Evolutionary conservation across 495 filamentous ascomycete species (phyloP), one percentile per base, ranked within the genome.

Genomic region (Lentithecium fluviatile): DNA sequence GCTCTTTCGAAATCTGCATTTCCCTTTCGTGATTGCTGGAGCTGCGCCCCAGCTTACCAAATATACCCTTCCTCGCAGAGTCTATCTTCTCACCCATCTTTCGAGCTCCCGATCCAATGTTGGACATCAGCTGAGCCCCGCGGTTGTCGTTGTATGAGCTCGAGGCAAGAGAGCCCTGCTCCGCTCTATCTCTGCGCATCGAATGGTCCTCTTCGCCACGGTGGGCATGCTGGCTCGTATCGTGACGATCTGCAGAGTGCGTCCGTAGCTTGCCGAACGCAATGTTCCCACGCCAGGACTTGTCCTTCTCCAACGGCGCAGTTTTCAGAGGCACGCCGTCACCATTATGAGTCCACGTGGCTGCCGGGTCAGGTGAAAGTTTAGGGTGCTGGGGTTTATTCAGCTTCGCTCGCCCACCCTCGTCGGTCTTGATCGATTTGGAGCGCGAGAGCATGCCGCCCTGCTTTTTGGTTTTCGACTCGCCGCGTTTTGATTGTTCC

Each of bases 21-120:
- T 91, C 88, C 37, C 76, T 83, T 69, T 88, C 87, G 56, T 82
- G 82, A 23, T 79, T 85, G 69, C 85, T 88, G 23, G 87, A 86
- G 69, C 85, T 88, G 51, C 88, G 80, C 19, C 79, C 80, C 38
- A 88, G 80, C 67, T 91, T 90, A 24, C 87, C 86, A 65, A 95
- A 88, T 56, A 93, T 79, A 0, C 85, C 83, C 64, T 90, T 92
- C 43, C 87, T 83, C 29, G 91, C 82, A 67, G 89, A 88, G 45
- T 85, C 87, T 42, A 87, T 69, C 6, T 82, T 81, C 65, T 85
- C 82, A 7, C 88, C 88, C 32, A 90, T 88, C 66, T 86, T 87
- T 38, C 56, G 79, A 85, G 21, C 86, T 83, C 21, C 83, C 83
- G 57, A 79, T 83, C 71, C 88, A 13, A 68, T 24, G 37, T 48